Conservation (phyloP, 768 basidiomycete species). For the Neoboletus magnificus region DNA sequence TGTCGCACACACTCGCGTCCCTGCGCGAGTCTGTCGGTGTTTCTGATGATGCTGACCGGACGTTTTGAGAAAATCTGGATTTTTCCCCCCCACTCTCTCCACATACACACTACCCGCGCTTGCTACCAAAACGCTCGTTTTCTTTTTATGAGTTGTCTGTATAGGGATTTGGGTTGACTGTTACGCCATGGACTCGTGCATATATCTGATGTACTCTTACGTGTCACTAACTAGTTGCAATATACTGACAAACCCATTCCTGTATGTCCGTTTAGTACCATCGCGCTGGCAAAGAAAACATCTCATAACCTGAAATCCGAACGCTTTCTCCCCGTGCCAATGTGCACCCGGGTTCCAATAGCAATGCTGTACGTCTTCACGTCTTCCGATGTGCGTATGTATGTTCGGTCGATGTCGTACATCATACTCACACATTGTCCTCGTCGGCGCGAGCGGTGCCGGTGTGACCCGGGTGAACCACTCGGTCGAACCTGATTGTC, state of each 20-base stretch:
- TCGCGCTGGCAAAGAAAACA: background rate
- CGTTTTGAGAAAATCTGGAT: background rate
- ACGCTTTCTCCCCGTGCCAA: background rate
- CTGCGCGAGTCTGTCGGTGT: background rate
- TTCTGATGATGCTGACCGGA: constrained; percentile 4
- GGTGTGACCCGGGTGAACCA: background rate
- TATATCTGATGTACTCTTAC: constrained; percentile 7
- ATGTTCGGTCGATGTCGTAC: background rate
- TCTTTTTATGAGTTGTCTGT: background rate
- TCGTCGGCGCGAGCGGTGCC: background rate
- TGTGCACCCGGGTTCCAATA: too few species aligned
- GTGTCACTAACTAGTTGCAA: constrained; percentile 12
- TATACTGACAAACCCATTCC: background rate
- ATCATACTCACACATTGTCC: background rate
- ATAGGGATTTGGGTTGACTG: background rate
- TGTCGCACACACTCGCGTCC: constrained; percentile 1
- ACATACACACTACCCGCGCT: too few species aligned
- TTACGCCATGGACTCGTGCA: constrained; percentile 1
- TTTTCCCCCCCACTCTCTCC: background rate
- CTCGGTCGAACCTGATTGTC: background rate
- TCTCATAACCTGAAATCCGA: too few species aligned
- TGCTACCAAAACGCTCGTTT: background rate
- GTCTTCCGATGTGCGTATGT: background rate
- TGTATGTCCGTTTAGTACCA: background rate
- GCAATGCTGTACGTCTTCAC: background rate